Base-by-base conservation (phyloP, 371 early-diverging fungal genomes). In the Mycotypha africana region DNA sequence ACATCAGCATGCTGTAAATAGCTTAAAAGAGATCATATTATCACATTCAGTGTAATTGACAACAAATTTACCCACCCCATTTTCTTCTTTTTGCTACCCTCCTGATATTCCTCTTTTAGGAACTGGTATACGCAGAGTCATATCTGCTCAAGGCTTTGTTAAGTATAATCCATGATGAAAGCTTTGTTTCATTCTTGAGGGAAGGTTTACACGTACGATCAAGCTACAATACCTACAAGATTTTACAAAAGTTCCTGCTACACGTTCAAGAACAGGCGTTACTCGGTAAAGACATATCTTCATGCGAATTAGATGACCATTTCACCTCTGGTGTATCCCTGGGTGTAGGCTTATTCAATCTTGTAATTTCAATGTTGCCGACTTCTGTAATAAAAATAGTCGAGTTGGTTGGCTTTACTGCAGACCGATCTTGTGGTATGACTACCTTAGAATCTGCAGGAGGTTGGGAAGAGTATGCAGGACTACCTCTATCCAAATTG, bases 261-360 rank as follows among this genome's bases (percentile, higher is more conserved):
- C 53, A 73, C 43, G 62, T 65, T 2, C 38, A 61, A 42, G 60
- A 60, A 11, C 59, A 69, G 24, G 60, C 62, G 4, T 52, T 56
- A n/a, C 49, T 49, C 4, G 69, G 69, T 21, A 62, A 52, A 24
- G 56, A 62, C 19, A 45, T 60, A 0, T 38, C 68, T 14, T 48
- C 43, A 8, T 57, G 72, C 42, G 55, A 38, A 10, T 17, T 86
- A 11, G 91, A 91, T 53, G 81, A 74, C 43, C 84, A 88, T 55
- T 88, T 86, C 59, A 76, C 84, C 32, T 81, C 83, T n/a, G 90
- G 89, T 36, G 82, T 90, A 1, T 71, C 76, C 5, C 71, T 85
- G 20, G 88, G 85, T 24, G 62, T 87, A 28, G 90, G 89, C 11
- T 53, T 60, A 34, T 78, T 76, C 40, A 66, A 63, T 47, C 64